Percentiles rank a stretch among this genome's conserved stretches.
These are phyloP conservation scores for Psidium friedrichsthalianum DNA, from an alignment of 345 rosid species.

Conservation along the genomic window DNA sequence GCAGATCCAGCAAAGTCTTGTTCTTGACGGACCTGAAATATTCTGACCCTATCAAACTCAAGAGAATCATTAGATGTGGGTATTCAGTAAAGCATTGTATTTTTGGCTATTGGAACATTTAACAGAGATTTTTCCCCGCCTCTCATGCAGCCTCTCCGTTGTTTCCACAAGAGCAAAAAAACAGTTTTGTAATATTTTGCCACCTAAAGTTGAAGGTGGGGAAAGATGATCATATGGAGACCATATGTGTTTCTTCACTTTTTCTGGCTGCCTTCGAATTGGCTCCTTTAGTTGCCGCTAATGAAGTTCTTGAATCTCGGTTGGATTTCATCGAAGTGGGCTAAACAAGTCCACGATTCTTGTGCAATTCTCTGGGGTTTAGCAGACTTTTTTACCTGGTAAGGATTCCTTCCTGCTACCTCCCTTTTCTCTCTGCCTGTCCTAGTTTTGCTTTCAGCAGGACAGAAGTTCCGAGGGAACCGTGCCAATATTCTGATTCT, in stretches of 20 bases:
- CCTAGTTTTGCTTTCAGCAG: background rate
- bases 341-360: slow-evolving; percentile 13
- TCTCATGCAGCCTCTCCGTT: no score
- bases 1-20: slow-evolving; percentile 24
- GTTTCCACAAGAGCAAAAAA: background rate
- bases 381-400: slow-evolving; percentile 16
- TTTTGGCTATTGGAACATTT: background rate
- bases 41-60: background rate
- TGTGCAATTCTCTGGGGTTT: slow-evolving; percentile 21
- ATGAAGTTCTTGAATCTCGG: slow-evolving; percentile 15
- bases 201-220: slow-evolving; percentile 11
- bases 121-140: no score
- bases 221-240: slow-evolving; percentile 10
- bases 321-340: slow-evolving; percentile 10
- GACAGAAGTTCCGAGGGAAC: background rate
- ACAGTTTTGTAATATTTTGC: slow-evolving; percentile 20
- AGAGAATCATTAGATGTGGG: background rate
- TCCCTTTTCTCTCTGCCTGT: background rate
- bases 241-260: slow-evolving; percentile 28
- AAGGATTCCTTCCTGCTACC: background rate
- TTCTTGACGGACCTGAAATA: slow-evolving; percentile 19
- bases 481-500: background rate
- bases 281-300: slow-evolving; percentile 10
- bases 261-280: slow-evolving; percentile 29
- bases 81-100: background rate